These are phyloP conservation scores for Talaromyces trachyspermus DNA, from an alignment of 495 filamentous ascomycete genomes.

Conservation along the genomic window DNA sequence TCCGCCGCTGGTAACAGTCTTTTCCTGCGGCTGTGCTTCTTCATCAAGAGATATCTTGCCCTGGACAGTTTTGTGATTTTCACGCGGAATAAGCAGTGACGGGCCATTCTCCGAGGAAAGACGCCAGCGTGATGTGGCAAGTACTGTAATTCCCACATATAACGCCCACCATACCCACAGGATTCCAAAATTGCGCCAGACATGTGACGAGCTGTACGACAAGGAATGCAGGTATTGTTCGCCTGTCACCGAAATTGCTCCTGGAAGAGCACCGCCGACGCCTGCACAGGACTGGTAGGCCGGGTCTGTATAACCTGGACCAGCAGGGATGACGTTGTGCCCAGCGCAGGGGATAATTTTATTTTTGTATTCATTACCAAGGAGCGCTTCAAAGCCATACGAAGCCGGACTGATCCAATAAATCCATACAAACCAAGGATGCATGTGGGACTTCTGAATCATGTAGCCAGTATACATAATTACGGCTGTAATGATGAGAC, in stretches of 20 bases:
- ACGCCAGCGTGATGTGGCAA: conserved; percentile 31
- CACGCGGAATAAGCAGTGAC: conserved; percentile 35
- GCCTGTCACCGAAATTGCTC: conserved; percentile 36
- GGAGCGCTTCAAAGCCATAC: conserved; percentile 64
- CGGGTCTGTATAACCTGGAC: conserved; percentile 16
- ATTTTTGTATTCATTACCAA: conserved; percentile 59
- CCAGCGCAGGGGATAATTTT: conserved; percentile 41
- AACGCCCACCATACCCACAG: conserved; percentile 39
- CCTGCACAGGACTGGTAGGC: conserved; percentile 44
- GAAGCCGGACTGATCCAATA: conserved; percentile 64
- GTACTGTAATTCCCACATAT: conserved; percentile 30
- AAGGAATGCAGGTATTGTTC: conserved; percentile 41
- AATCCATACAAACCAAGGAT: conserved; percentile 73
- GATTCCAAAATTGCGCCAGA: conserved; percentile 43
- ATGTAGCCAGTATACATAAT: conserved; percentile 71
- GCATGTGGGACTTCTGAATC: conserved; percentile 60
- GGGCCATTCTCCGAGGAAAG: conserved; percentile 22
- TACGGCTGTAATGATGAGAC: conserved; percentile 22
- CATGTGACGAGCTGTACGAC: conserved; percentile 37
- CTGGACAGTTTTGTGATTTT: conserved; percentile 20
- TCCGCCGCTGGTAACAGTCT: conserved; percentile 4
- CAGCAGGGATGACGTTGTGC: conserved; percentile 44
- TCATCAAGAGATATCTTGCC: conserved; percentile 18
- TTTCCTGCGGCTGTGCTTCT: conserved; percentile 23
- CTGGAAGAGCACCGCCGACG: conserved; percentile 38